phyloP scores from a whole-genome alignment of 768 basidiomycete species.

The Termitomyces sp. region DNA sequence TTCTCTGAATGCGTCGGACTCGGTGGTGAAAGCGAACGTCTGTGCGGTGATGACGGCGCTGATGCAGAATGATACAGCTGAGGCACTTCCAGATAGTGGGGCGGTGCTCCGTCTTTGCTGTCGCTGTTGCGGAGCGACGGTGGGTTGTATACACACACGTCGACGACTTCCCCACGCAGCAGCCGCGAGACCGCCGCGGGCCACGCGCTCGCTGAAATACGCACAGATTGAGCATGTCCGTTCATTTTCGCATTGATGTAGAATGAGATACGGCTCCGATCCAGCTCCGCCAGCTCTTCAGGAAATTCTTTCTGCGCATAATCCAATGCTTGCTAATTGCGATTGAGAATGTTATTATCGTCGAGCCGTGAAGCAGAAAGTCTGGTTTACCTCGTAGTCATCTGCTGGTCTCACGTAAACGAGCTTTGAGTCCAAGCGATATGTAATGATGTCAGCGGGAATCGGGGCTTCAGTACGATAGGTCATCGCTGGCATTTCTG shows the following conservation, averaged over 20 bases:
- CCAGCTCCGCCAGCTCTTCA: slow-evolving; percentile 29
- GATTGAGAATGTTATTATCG: neutral
- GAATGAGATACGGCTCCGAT: slow-evolving; percentile 40
- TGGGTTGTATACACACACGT: slow-evolving; percentile 30
- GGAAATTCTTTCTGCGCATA: slow-evolving; percentile 46
- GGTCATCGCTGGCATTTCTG: slow-evolving; percentile 15
- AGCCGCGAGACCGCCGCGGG: slow-evolving; percentile 32
- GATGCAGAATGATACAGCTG: slow-evolving; percentile 18
- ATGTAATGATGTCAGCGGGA: slow-evolving; percentile 44
- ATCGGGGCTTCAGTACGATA: slow-evolving; percentile 18
- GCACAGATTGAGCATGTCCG: slow-evolving; percentile 29
- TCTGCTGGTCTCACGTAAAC: slow-evolving; percentile 45
- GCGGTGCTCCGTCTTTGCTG: slow-evolving; percentile 31
- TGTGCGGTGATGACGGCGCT: slow-evolving; percentile 16
- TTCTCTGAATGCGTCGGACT: slow-evolving; percentile 10
- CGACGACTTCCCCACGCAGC: slow-evolving; percentile 42
- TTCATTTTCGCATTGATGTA: slow-evolving; percentile 28
- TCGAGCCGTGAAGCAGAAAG: neutral
- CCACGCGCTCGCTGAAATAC: slow-evolving; percentile 53
- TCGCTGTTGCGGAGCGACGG: slow-evolving; percentile 19
- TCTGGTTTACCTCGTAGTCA: slow-evolving; percentile 34
- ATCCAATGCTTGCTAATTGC: slow-evolving; percentile 43
- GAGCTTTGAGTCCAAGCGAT: slow-evolving; percentile 35
- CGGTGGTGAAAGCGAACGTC: slow-evolving; percentile 19
- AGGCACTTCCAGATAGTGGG: slow-evolving; percentile 37